phyloP scores from a whole-genome alignment of 2,329 filamentous ascomycete species.

The Leptodontidium sp. region DNA sequence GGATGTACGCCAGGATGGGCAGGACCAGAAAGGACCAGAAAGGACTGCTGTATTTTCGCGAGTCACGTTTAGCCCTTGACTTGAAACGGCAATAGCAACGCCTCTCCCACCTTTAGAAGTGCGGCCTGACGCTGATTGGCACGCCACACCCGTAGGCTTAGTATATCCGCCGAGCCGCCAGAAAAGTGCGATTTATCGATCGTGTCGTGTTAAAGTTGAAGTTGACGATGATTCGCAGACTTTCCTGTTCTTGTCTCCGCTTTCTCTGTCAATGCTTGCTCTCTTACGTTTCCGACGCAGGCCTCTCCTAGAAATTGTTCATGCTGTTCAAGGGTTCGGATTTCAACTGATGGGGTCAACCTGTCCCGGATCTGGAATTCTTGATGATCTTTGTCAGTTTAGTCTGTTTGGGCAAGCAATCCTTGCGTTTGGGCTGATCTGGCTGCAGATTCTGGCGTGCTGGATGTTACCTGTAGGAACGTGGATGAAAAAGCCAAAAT shows the following conservation, averaged over 20 bases:
- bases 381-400: slow-evolving; percentile 10
- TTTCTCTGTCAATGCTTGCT: not conserved
- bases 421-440: not conserved
- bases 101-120: not conserved
- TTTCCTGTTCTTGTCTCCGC: not conserved
- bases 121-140: not conserved
- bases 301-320: not conserved
- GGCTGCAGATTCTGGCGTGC: not conserved
- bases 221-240: not conserved
- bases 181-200: not conserved
- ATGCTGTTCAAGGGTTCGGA: not conserved
- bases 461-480: not conserved
- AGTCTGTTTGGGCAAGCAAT: not conserved
- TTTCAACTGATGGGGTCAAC: not conserved
- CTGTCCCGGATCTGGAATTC: not conserved
- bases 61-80: not conserved
- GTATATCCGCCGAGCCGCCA: slow-evolving; percentile 2
- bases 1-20: too few species aligned
- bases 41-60: not conserved
- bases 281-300: not conserved
- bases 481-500: not conserved
- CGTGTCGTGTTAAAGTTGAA: not conserved
- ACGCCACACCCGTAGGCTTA: slow-evolving; percentile 5
- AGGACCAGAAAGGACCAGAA: too few species aligned
- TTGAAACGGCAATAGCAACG: not conserved